Percentiles rank a stretch among this genome's conserved stretches.
Conservation (phyloP, 805 yeast genomes). For the Zygosaccharomyces bisporus region DNA sequence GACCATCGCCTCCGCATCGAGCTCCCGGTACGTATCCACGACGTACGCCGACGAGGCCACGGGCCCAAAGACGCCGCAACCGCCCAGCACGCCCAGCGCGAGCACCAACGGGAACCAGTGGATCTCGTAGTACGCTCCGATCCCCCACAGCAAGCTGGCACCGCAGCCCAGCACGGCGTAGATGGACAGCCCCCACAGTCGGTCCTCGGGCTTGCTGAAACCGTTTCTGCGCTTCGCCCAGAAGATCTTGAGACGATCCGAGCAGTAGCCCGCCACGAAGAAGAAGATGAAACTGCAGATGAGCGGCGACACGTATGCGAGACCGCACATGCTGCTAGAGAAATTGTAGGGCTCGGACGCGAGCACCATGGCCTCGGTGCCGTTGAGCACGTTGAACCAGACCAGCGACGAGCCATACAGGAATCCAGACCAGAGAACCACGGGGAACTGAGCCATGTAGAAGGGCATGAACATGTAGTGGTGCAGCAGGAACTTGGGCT, state of each 20-base stretch:
- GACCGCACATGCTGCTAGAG: slow-evolving; percentile 44
- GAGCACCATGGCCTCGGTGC: slow-evolving; percentile 44
- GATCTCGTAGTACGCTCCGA: slow-evolving; percentile 52
- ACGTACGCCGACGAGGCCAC: slow-evolving; percentile 50
- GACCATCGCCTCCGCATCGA: slow-evolving; percentile 53
- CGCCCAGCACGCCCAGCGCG: slow-evolving; percentile 56
- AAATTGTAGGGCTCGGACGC: slow-evolving; percentile 51
- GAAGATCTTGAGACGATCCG: slow-evolving; percentile 48
- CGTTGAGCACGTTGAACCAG: slow-evolving; percentile 39
- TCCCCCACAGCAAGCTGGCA: slow-evolving; percentile 59
- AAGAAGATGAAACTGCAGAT: slow-evolving; percentile 44
- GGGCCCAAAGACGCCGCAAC: slow-evolving; percentile 51
- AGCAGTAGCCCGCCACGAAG: slow-evolving; percentile 46
- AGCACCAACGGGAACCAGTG: slow-evolving; percentile 55
- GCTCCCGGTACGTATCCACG: slow-evolving; percentile 51
- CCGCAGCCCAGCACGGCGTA: slow-evolving; percentile 50
- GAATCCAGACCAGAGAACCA: slow-evolving; percentile 58
- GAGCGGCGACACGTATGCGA: slow-evolving; percentile 51
- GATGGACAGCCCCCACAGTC: slow-evolving; percentile 49
- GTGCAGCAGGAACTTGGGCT: slow-evolving; percentile 30
- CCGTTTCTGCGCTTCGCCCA: slow-evolving; percentile 51
- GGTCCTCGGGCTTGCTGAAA: slow-evolving; percentile 52
- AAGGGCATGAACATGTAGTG: slow-evolving; percentile 39
- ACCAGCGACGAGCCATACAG: slow-evolving; percentile 45
- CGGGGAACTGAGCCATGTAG: slow-evolving; percentile 45